phyloP scores from a whole-genome alignment of 495 filamentous ascomycete species.

The Copromyces sp. region DNA sequence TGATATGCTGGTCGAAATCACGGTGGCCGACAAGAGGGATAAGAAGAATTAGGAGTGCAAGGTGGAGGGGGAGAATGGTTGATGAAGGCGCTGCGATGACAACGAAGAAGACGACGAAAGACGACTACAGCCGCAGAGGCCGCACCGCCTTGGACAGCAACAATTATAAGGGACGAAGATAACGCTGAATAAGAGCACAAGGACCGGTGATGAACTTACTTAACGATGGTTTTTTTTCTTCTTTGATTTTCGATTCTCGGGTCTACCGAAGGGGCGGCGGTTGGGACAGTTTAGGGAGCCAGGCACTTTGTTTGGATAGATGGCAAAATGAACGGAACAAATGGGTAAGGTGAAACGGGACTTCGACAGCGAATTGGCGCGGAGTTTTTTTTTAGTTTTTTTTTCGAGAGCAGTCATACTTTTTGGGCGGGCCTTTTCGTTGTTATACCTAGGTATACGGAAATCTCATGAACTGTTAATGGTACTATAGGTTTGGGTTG shows the following conservation, averaged over 20 bases:
- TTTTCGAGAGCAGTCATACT: background rate
- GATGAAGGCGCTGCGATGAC: background rate
- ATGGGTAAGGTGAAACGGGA: background rate
- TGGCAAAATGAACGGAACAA: background rate
- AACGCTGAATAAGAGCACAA: background rate
- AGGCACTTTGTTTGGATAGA: background rate
- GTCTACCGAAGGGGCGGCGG: background rate
- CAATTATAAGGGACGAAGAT: background rate
- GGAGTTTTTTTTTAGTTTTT: background rate
- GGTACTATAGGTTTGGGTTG: background rate
- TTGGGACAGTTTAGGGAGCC: background rate
- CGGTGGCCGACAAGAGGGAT: background rate
- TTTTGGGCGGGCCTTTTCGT: background rate
- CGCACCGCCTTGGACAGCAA: background rate
- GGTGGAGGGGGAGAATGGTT: background rate
- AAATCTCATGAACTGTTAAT: background rate
- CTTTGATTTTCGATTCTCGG: too few species aligned
- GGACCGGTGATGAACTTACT: background rate
- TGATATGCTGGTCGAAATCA: background rate
- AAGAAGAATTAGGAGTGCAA: background rate
- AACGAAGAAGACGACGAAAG: too few species aligned
- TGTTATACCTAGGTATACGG: background rate
- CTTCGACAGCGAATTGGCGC: background rate
- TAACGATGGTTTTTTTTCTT: background rate
- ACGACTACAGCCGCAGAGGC: background rate